A percentile compares a stretch with the other conserved stretches of the same genome.
These are phyloP conservation scores for Postia placenta DNA, from an alignment of 768 basidiomycete species.

Conservation along the genomic window DNA sequence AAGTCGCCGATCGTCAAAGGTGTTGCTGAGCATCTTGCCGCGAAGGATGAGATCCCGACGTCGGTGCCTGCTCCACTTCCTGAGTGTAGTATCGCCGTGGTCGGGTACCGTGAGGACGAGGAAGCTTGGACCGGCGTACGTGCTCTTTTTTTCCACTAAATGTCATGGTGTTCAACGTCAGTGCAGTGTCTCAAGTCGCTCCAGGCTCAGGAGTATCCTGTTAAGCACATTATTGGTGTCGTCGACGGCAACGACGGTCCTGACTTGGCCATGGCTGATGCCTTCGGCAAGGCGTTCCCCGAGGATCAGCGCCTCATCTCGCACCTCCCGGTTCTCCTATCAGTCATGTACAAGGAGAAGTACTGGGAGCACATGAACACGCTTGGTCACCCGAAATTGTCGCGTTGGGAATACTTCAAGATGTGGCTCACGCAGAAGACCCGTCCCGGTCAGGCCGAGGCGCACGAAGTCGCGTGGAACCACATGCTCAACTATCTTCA, in stretches of 20 bases:
- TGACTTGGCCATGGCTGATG: constrained; percentile 10
- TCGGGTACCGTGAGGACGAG: constrained; percentile 14
- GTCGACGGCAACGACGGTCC: constrained; percentile 14
- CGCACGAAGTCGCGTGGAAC: constrained; percentile 14
- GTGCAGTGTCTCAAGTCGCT: constrained; percentile 12
- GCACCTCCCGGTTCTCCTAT: constrained; percentile 13
- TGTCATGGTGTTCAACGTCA: not conserved
- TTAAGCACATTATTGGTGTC: constrained; percentile 16
- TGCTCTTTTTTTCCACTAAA: not conserved
- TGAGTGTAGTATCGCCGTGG: constrained; percentile 13
- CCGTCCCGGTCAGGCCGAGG: constrained; percentile 8
- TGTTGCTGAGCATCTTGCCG: constrained; percentile 4
- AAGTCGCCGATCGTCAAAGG: constrained; percentile 8
- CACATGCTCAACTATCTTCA: constrained; percentile 11
- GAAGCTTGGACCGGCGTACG: constrained; percentile 11
- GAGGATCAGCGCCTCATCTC: constrained; percentile 12
- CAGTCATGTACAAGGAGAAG: constrained; percentile 15
- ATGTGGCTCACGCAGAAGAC: constrained; percentile 9
- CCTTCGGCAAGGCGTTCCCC: constrained; percentile 13
- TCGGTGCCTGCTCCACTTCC: constrained; percentile 3
- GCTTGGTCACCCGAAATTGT: constrained; percentile 1
- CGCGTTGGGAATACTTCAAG: constrained; percentile 12
- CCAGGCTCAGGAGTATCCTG: constrained; percentile 13
- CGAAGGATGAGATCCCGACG: not conserved
- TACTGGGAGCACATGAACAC: constrained; percentile 8